Conservation (phyloP, 495 filamentous ascomycete genomes). For the Aspergillus hancockii region DNA sequence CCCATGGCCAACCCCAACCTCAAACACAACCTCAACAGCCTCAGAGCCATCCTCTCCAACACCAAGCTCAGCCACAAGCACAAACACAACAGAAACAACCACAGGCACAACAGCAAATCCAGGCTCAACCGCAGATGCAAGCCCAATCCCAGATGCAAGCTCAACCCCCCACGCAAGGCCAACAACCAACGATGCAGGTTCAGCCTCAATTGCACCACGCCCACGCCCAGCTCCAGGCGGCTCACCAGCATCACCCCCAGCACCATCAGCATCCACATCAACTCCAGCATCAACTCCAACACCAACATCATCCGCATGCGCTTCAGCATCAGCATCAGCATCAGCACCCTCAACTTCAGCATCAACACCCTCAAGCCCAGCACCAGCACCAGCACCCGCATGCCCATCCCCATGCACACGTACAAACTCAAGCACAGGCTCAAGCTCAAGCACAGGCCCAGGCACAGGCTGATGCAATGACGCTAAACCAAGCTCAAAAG, state of each 20-base stretch:
- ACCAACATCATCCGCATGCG: constrained; percentile 12
- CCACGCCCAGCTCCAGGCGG: constrained; percentile 11
- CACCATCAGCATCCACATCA: constrained; percentile 17
- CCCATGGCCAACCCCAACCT: background rate
- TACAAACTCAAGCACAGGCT: constrained; percentile 8
- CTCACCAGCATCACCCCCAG: constrained; percentile 12
- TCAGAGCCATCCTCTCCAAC: background rate
- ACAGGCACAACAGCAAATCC: constrained; percentile 4
- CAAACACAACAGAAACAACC: constrained; percentile 5
- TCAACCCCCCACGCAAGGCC: constrained; percentile 10
- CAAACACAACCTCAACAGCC: constrained; percentile 4
- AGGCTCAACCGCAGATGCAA: constrained; percentile 14
- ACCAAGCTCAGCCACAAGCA: constrained; percentile 5
- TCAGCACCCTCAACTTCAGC: constrained; percentile 12
- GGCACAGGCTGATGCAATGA: constrained; percentile 17
- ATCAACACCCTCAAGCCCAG: constrained; percentile 14
- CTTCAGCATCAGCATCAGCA: constrained; percentile 11
- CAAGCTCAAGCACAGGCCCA: constrained; percentile 12
- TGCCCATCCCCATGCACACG: constrained; percentile 14
- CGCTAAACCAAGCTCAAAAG: constrained; percentile 29
- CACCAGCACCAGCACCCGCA: constrained; percentile 12
- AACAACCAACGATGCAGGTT: constrained; percentile 13
- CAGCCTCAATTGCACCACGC: constrained; percentile 11
- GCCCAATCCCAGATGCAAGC: constrained; percentile 9
- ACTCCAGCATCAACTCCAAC: constrained; percentile 17